These are phyloP conservation scores for Candida sp. DNA, from an alignment of 1,139 yeast genomes.

Conservation along the genomic window DNA sequence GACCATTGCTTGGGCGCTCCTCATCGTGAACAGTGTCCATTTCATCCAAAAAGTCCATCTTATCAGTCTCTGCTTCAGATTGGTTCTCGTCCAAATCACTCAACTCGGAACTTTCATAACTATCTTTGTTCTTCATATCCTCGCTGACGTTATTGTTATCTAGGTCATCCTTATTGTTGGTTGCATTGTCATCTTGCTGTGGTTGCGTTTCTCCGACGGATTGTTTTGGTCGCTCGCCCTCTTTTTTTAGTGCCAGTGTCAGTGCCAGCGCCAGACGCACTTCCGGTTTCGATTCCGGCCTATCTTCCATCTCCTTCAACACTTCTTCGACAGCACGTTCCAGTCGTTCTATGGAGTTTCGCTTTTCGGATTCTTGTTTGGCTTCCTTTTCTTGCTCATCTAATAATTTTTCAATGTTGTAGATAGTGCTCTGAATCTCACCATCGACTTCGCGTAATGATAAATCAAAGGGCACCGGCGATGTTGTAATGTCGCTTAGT, in stretches of 20 bases:
- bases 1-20: constrained; percentile 14
- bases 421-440: constrained; percentile 6
- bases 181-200: constrained; percentile 2
- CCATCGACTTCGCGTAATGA: constrained; percentile 12
- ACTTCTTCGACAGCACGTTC: not conserved
- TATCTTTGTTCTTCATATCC: constrained; percentile 17
- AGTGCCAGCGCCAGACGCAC: not conserved
- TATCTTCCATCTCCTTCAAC: not conserved
- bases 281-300: not conserved
- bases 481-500: constrained; percentile 43
- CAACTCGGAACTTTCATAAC: constrained; percentile 48
- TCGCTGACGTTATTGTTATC: constrained; percentile 2
- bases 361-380: constrained; percentile 1
- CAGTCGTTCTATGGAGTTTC: not conserved
- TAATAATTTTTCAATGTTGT: constrained; percentile 4
- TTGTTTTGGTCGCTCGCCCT: not conserved
- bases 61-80: constrained; percentile 84
- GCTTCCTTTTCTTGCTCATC: constrained; percentile 4
- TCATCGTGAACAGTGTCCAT: constrained; percentile 8
- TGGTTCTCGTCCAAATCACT: constrained; percentile 68
- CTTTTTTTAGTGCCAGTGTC: not conserved
- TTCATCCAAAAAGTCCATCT: constrained; percentile 61
- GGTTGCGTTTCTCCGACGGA: not conserved
- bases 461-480: constrained; percentile 40
- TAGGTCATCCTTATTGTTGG: not conserved